Conservation (phyloP, 208 protist species). For the Balamuthia mandrillaris region DNA sequence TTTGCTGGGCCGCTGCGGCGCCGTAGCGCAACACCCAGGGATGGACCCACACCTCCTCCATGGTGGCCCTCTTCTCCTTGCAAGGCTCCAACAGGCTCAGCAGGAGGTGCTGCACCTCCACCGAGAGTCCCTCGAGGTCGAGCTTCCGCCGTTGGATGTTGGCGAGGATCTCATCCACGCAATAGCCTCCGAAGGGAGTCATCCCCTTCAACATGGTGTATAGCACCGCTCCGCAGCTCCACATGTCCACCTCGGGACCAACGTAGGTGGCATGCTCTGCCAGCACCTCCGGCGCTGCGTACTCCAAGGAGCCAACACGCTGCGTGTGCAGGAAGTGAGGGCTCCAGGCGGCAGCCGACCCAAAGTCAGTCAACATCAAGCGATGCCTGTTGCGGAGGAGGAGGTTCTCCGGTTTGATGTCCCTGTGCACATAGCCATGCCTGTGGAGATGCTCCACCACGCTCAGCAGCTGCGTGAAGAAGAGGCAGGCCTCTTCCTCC, state of each 20-base stretch:
- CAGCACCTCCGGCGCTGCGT: not conserved
- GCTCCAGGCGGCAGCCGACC: slow-evolving; percentile 8
- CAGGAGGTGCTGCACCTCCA: too few relatives aligned
- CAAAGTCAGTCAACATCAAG: slow-evolving; percentile 11
- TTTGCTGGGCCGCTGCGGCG: too few relatives aligned
- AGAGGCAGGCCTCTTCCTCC: not conserved
- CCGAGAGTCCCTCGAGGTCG: too few relatives aligned
- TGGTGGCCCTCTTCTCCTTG: too few relatives aligned
- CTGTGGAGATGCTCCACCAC: not conserved
- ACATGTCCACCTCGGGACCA: slow-evolving; percentile 2
- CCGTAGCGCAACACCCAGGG: too few relatives aligned
- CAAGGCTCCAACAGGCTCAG: too few relatives aligned
- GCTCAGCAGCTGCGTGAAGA: slow-evolving; percentile 12
- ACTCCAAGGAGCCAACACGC: not conserved
- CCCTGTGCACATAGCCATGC: not conserved
- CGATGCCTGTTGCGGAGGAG: not conserved
- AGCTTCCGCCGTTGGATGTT: too few relatives aligned
- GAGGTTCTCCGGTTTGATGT: slow-evolving; percentile 22
- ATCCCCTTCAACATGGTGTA: too few relatives aligned
- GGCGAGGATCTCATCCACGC: too few relatives aligned
- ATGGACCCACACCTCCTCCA: too few relatives aligned
- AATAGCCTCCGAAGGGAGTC: too few relatives aligned
- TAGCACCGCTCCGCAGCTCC: too few relatives aligned
- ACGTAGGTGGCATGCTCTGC: not conserved
- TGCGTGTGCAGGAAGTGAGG: not conserved